Conservation (phyloP, 768 basidiomycete species). For the Royoungia palumana region DNA sequence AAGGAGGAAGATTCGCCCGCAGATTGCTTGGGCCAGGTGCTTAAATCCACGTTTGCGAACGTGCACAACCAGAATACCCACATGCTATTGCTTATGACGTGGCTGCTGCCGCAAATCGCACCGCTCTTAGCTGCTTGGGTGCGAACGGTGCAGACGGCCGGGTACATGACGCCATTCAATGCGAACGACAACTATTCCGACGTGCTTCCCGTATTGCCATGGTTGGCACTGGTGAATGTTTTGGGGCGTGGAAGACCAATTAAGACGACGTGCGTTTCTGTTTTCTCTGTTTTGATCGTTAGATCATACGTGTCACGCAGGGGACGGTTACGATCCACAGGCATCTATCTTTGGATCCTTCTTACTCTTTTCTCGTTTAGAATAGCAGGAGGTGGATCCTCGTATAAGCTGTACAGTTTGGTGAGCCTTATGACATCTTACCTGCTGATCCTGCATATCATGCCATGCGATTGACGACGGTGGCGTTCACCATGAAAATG, state of each 20-base stretch:
- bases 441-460: slow-evolving; percentile 6
- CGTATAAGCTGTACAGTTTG: slow-evolving; percentile 64
- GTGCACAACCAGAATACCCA: slow-evolving; percentile 55
- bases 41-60: slow-evolving; percentile 10
- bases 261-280: slow-evolving; percentile 35
- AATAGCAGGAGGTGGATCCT: slow-evolving; percentile 60
- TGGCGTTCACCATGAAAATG: too few species aligned
- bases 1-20: slow-evolving; percentile 13
- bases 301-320: slow-evolving; percentile 3
- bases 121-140: slow-evolving; percentile 88
- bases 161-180: slow-evolving; percentile 73
- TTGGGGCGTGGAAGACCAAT: slow-evolving; percentile 51
- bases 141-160: slow-evolving; percentile 77
- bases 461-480: slow-evolving; percentile 6
- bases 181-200: slow-evolving; percentile 74
- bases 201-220: slow-evolving; percentile 61
- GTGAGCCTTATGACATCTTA: slow-evolving; percentile 39
- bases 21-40: not conserved
- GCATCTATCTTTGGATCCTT: slow-evolving; percentile 47
- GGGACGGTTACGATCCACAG: slow-evolving; percentile 40
- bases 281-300: not conserved
- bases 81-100: slow-evolving; percentile 71
- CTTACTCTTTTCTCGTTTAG: slow-evolving; percentile 52
- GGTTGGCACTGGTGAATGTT: slow-evolving; percentile 60
- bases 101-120: slow-evolving; percentile 72